Conservation (phyloP, 169 alveolate genomes). For the Plasmodium sp. region DNA sequence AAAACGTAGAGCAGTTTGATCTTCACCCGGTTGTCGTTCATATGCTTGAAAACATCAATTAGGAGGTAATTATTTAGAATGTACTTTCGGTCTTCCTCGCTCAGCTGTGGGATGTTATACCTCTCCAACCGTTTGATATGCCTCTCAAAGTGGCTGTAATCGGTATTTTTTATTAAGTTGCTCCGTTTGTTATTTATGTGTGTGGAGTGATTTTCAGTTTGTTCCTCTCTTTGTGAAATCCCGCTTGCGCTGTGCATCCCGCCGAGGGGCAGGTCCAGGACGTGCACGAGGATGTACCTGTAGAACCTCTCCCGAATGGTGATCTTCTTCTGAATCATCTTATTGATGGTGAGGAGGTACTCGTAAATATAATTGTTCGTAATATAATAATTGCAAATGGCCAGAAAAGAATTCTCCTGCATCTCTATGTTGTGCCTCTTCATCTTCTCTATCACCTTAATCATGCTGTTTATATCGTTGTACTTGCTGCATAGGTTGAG, state of each 20-base stretch:
- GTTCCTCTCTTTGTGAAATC: neutral
- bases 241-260: neutral
- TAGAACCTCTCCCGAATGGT: constrained; percentile 61
- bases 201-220: neutral
- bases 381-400: constrained; percentile 66
- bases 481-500: constrained; percentile 46
- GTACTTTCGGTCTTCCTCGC: constrained; percentile 37
- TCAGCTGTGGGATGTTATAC: constrained; percentile 11
- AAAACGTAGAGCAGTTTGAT: constrained; percentile 47
- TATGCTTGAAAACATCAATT: constrained; percentile 52
- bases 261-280: constrained; percentile 33
- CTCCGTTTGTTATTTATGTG: constrained; percentile 6
- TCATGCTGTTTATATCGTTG: constrained; percentile 55
- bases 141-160: constrained; percentile 27
- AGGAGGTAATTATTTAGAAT: constrained; percentile 41
- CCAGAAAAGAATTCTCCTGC: constrained; percentile 60
- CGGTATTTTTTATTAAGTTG: constrained; percentile 22
- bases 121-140: neutral
- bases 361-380: constrained; percentile 70
- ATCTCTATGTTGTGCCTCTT: constrained; percentile 36
- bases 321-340: constrained; percentile 60
- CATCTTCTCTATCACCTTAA: constrained; percentile 38
- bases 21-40: constrained; percentile 49
- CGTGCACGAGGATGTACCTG: constrained; percentile 14
- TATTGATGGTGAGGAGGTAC: constrained; percentile 58